Conservation (phyloP, 2,329 filamentous ascomycete species). For the Colletotrichum tabaci region DNA sequence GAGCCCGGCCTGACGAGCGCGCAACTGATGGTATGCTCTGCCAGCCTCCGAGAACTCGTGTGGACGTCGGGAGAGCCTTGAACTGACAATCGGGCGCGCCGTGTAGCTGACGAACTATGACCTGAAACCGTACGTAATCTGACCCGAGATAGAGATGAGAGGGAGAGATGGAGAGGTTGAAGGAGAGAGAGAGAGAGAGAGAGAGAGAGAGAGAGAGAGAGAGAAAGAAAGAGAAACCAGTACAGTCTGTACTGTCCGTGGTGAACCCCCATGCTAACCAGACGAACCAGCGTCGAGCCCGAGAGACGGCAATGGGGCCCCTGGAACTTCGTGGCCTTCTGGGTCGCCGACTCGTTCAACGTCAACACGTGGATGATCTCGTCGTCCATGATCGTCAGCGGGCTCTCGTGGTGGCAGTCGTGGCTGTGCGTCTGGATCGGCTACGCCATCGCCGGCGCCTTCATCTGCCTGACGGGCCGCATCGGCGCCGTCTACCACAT, state of each 20-base stretch:
- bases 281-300: conserved; percentile 72
- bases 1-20: conserved; percentile 84
- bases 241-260: too few relatives aligned
- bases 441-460: conserved; percentile 82
- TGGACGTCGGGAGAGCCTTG: background rate
- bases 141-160: too few relatives aligned
- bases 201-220: too few relatives aligned
- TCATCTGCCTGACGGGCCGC: conserved; percentile 83
- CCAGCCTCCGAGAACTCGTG: background rate
- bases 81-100: conserved; percentile 13
- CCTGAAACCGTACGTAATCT: conserved; percentile 69
- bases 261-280: conserved; percentile 9
- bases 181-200: too few relatives aligned
- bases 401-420: conserved; percentile 92
- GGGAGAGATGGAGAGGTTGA: too few relatives aligned
- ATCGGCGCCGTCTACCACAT: conserved; percentile 92
- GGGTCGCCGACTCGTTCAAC: conserved; percentile 89
- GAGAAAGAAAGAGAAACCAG: too few relatives aligned
- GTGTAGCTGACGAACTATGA: conserved; percentile 83
- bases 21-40: conserved; percentile 78
- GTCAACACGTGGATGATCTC: conserved; percentile 84
- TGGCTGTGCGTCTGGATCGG: conserved; percentile 92
- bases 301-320: conserved; percentile 86
- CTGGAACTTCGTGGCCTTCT: conserved; percentile 92
- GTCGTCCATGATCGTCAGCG: conserved; percentile 82